Evolutionary conservation across 768 basidiomycete genomes (phyloP).

Genomic region (Suillus bovinus): DNA sequence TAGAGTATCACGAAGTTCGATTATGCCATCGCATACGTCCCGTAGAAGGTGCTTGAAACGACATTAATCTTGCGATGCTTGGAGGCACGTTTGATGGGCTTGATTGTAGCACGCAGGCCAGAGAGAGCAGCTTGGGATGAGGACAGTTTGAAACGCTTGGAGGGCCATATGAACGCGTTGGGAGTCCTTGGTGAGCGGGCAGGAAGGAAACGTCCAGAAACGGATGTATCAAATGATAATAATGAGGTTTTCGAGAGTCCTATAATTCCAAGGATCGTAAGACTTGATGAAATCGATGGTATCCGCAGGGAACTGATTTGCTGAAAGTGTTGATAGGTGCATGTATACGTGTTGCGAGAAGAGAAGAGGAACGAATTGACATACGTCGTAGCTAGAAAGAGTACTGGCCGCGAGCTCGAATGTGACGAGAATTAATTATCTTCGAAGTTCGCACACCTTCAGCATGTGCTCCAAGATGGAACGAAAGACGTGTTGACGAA

Average conservation of each 20-base stretch:
- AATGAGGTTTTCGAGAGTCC: not conserved
- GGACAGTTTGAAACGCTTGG: constrained; percentile 40
- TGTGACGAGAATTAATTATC: too few relatives aligned
- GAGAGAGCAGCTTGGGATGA: constrained; percentile 45
- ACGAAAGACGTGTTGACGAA: too few relatives aligned
- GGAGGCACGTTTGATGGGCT: constrained; percentile 26
- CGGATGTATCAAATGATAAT: not conserved
- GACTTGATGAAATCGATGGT: not conserved
- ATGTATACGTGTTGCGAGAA: too few relatives aligned
- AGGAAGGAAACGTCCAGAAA: not conserved
- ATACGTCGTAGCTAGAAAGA: too few relatives aligned
- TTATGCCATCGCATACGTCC: constrained; percentile 36
- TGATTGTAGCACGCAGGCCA: constrained; percentile 43
- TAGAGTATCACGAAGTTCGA: constrained; percentile 46
- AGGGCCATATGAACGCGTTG: constrained; percentile 22
- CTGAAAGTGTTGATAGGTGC: too few relatives aligned
- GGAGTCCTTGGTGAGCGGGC: constrained; percentile 13
- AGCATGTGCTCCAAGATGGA: too few relatives aligned
- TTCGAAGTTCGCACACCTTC: too few relatives aligned
- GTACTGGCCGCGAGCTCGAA: too few relatives aligned
- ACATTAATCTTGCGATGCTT: too few relatives aligned
- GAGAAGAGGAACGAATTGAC: too few relatives aligned
- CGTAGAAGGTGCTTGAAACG: too few relatives aligned
- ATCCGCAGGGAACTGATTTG: too few relatives aligned
- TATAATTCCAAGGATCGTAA: not conserved